phyloP scores from a whole-genome alignment of 176 grass and related monocot species.

The Cymbopogon citratus region DNA sequence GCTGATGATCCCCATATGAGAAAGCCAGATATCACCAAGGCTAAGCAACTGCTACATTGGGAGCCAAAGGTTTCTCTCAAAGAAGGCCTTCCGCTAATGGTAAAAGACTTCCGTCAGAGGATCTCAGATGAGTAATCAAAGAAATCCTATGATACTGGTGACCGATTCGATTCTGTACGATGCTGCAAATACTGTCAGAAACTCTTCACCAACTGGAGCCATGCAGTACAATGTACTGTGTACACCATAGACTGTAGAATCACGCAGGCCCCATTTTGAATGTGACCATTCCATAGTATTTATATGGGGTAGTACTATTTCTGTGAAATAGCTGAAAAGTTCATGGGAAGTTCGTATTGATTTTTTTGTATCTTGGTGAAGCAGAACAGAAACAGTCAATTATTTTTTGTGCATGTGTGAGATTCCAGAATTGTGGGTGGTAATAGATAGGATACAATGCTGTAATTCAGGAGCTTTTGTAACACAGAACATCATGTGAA shows the following conservation, averaged over 20 bases:
- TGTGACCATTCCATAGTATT: not conserved
- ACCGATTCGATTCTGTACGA: slow-evolving; percentile 13
- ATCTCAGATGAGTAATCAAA: slow-evolving; percentile 46
- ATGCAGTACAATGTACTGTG: slow-evolving; percentile 18
- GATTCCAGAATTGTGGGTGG: not conserved
- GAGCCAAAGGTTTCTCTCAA: slow-evolving; percentile 70
- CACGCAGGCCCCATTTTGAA: not conserved
- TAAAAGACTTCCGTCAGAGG: slow-evolving; percentile 66
- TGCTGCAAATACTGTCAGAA: slow-evolving; percentile 20
- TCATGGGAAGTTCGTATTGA: not conserved
- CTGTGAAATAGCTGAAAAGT: slow-evolving; percentile 2
- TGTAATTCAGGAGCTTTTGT: slow-evolving; percentile 35
- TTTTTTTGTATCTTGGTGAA: slow-evolving; percentile 31
- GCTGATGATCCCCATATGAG: slow-evolving; percentile 84
- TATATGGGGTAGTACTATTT: not conserved
- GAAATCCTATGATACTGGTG: not conserved
- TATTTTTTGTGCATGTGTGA: slow-evolving; percentile 35
- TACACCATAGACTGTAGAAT: slow-evolving; percentile 40
- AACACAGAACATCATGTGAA: slow-evolving; percentile 21
- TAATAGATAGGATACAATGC: slow-evolving; percentile 13
- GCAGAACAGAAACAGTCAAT: slow-evolving; percentile 10
- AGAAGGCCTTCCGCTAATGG: slow-evolving; percentile 88
- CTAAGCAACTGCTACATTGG: slow-evolving; percentile 71
- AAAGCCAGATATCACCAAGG: slow-evolving; percentile 86
- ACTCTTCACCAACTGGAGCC: slow-evolving; percentile 10